Evolutionary conservation across 2,329 filamentous ascomycete species (phyloP).

Genomic region (Ploettnerulaceae sp.): DNA sequence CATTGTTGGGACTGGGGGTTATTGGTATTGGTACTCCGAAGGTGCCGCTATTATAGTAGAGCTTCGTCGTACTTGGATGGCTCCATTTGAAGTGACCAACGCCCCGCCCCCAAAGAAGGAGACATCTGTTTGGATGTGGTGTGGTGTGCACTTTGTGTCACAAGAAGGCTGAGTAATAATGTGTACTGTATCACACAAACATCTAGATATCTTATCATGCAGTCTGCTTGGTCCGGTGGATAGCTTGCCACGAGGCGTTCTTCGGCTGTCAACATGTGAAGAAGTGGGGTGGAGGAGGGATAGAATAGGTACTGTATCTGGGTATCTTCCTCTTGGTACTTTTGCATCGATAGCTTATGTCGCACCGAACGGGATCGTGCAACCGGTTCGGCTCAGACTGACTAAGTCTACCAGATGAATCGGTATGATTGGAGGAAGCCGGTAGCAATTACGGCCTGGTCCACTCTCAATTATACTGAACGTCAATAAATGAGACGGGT

Average conservation of each 20-base stretch:
- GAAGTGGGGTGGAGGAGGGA: slow-evolving; percentile 1
- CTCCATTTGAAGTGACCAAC: too few species aligned
- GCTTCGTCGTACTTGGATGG: too few species aligned
- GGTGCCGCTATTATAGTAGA: too few species aligned
- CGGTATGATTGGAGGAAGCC: background rate
- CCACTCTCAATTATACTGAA: too few species aligned
- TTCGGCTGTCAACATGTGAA: slow-evolving; percentile 7
- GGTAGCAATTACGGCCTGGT: too few species aligned
- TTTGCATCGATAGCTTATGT: too few species aligned
- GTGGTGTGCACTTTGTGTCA: slow-evolving; percentile 3
- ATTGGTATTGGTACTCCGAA: too few species aligned
- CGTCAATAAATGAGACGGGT: too few species aligned
- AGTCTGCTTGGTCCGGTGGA: background rate
- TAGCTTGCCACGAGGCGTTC: slow-evolving; percentile 3
- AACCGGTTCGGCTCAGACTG: background rate
- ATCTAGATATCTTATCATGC: background rate
- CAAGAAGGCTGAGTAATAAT: background rate
- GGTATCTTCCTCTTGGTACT: too few species aligned
- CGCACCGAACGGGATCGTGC: slow-evolving; percentile 3
- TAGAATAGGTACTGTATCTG: too few species aligned
- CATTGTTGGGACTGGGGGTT: background rate
- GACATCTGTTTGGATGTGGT: too few species aligned
- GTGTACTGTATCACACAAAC: slow-evolving; percentile 1
- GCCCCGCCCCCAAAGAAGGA: too few species aligned
- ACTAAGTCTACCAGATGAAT: background rate